Percentiles rank a stretch among this genome's conserved stretches.
Evolutionary conservation across 495 filamentous ascomycete species (phyloP).

Genomic region (Daldinia bambusicola): DNA sequence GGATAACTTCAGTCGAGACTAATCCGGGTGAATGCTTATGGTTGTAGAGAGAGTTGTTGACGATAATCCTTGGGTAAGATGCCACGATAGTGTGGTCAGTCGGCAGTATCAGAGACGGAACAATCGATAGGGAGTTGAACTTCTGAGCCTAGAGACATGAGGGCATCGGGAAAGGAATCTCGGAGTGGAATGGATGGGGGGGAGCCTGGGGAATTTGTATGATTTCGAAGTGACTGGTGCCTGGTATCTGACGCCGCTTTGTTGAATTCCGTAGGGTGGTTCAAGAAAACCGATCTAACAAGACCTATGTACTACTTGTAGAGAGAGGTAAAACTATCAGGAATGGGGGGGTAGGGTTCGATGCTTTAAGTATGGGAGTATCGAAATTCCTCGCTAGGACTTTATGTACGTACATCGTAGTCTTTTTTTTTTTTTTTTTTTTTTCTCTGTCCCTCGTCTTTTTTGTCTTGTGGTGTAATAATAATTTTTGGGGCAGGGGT

Average conservation of each 20-base stretch:
- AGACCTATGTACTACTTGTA: conserved; percentile 8
- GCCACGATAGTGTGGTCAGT: conserved; percentile 49
- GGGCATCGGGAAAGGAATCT: conserved; percentile 47
- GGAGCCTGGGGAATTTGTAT: conserved; percentile 39
- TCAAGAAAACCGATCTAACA: conserved; percentile 7
- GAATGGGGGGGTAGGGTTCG: conserved; percentile 30
- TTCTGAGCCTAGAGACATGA: conserved; percentile 56
- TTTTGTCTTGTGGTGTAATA: conserved; percentile 39
- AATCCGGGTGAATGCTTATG: conserved; percentile 33
- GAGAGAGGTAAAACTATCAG: conserved; percentile 19
- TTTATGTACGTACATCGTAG: conserved; percentile 29
- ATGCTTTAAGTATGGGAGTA: conserved; percentile 43
- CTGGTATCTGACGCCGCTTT: conserved; percentile 18
- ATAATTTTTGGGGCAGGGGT: conserved; percentile 38
- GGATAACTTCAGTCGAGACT: conserved; percentile 33
- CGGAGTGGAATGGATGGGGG: conserved; percentile 31
- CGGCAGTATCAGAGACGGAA: conserved; percentile 57
- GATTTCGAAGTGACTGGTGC: conserved; percentile 26
- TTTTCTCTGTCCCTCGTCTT: conserved; percentile 31
- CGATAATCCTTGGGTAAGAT: conserved; percentile 43
- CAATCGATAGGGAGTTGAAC: conserved; percentile 46
- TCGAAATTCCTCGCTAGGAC: conserved; percentile 39
- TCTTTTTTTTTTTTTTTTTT: conserved; percentile 30
- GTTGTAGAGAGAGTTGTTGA: conserved; percentile 48
- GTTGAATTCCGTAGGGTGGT: conserved; percentile 18